Percentiles rank a stretch among this genome's conserved stretches.
These are phyloP conservation scores for Lasiodiplodia sp. DNA, from an alignment of 2,329 filamentous ascomycete genomes.

Conservation along the genomic window DNA sequence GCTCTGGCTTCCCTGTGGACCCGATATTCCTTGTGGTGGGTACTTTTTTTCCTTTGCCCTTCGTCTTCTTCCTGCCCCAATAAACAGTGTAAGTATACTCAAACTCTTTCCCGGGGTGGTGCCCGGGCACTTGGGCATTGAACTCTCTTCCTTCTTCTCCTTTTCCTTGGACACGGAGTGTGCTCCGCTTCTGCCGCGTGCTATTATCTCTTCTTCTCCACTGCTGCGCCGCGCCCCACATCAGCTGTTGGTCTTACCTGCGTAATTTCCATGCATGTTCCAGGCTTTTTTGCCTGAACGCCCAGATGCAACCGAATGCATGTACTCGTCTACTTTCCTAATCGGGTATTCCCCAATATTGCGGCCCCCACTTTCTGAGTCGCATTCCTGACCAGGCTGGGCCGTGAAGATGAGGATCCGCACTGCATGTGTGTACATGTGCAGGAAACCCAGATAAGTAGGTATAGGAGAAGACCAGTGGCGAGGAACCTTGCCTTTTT, in stretches of 20 bases:
- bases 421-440: neutral
- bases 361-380: neutral
- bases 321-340: neutral
- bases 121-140: neutral
- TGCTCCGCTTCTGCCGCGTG: slow-evolving; percentile 3
- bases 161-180: neutral
- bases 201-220: no score
- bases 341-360: neutral
- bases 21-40: slow-evolving; percentile 18
- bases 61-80: neutral
- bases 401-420: slow-evolving; percentile 1
- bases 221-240: neutral
- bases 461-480: neutral
- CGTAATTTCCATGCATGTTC: neutral
- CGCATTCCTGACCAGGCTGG: neutral
- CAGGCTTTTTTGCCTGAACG: neutral
- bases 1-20: neutral
- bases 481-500: neutral
- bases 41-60: slow-evolving; percentile 12
- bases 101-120: neutral
- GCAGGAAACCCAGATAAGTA: neutral
- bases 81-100: slow-evolving; percentile 1
- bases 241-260: neutral
- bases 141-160: neutral
- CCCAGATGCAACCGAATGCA: neutral